Base-by-base conservation (phyloP, 176 grass and related monocot genomes). In the Aegilops longissima region DNA sequence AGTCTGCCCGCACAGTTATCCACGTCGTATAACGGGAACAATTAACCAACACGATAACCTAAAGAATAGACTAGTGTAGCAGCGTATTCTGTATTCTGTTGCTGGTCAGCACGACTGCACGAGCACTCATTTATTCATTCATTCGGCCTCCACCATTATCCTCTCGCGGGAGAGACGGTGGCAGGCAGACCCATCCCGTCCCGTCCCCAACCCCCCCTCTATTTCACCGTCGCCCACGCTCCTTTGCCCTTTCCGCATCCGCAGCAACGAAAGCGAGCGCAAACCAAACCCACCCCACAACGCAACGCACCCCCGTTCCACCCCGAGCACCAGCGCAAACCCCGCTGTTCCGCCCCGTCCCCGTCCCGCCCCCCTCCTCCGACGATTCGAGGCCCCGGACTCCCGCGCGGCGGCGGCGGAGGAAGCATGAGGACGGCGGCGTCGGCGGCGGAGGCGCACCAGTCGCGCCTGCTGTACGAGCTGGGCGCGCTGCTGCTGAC, bases 391-490 rank as follows among this genome's bases (percentile, higher is more conserved):
- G 76, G 73, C 36, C 80, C 86, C 64, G 21, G 17, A 61, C 40
- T 84, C 56, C 35, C 9, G 34, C 16, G 73, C 64, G 58, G 3
- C 63, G 58, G 2, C 54, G 71, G 31, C 39, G 58, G 35, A 33
- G 71, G 14, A 18, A 14, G 24, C 77, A 91, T 86, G 88, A 93
- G 89, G 85, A 25, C 86, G 38, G 33, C 78, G 76, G 36, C 69
- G 67, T 0, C 84, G 77, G 42, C 80, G 82, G 49, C 73, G 84
- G 84, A 91, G 62, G 77, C 78, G 62, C 72, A 88, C 23, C 85
- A 84, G 67, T 96, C 96, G 83, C 77, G 87, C n/a, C 84, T 92
- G 65, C 78, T 98, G 59, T 91, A 65, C 82, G 96, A 98, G 86
- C 88, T 98, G 2, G 94, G 90, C 80, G 86, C 82, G 25, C 75